Conservation (phyloP, 2,329 filamentous ascomycete species). For the Colletotrichum sp. region DNA sequence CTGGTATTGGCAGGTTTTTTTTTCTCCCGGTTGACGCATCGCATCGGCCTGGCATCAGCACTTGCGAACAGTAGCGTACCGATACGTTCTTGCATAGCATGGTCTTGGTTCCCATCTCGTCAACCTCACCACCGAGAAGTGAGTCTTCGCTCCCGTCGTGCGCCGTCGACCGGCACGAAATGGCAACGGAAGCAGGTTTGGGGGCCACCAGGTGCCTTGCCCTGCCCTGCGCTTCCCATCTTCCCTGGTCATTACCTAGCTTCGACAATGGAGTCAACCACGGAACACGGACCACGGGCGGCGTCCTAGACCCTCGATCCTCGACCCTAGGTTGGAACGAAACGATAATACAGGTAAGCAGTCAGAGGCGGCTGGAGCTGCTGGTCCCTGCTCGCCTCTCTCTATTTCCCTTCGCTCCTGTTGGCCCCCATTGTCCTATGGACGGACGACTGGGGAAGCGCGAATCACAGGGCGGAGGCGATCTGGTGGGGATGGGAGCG, state of each 20-base stretch:
- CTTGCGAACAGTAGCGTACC: slow-evolving; percentile 14
- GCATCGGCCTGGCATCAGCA: slow-evolving; percentile 18
- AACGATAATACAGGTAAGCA: slow-evolving; percentile 9
- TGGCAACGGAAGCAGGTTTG: background rate
- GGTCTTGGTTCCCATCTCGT: background rate
- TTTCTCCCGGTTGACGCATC: background rate
- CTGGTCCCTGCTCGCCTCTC: slow-evolving; percentile 6
- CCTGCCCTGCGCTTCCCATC: background rate
- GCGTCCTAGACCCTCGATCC: slow-evolving; percentile 7
- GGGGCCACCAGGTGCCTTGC: background rate
- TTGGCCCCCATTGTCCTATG: slow-evolving; percentile 10
- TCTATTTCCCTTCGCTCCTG: background rate
- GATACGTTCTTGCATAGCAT: slow-evolving; percentile 1
- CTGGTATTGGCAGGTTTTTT: background rate
- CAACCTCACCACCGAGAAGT: background rate
- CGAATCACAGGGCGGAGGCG: slow-evolving; percentile 20
- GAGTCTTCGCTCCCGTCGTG: background rate
- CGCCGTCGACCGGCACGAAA: background rate
- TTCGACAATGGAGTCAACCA: slow-evolving; percentile 4
- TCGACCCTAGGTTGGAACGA: slow-evolving; percentile 4
- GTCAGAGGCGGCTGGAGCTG: slow-evolving; percentile 13
- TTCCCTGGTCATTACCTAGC: background rate
- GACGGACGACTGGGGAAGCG: slow-evolving; percentile 16
- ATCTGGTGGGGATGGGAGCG: slow-evolving; percentile 19
- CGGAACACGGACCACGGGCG: slow-evolving; percentile 9